Base-by-base conservation (phyloP, 495 filamentous ascomycete genomes). In the Lophiostoma macrostomum region DNA sequence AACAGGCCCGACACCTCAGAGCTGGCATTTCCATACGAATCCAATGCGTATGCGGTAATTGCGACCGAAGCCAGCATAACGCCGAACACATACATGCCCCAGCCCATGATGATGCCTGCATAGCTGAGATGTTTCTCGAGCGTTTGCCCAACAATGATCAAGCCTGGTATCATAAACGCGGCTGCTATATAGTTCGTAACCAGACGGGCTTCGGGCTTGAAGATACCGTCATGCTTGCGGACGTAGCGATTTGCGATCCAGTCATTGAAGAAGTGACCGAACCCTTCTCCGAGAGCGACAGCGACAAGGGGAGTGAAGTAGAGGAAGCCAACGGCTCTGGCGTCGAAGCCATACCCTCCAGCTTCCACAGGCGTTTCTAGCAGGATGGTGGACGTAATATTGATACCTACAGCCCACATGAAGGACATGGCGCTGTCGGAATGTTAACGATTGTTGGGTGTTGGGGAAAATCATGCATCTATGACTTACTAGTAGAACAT, bases 51-150 rank as follows among this genome's bases (percentile, higher is more conserved):
- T 5, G 78, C 76, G 48, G 75, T 80, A 18, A 85, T 67, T 0
- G 76, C 78, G 0, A 81, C 78, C 0, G 82, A 86, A 10, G 77
- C 74, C 61, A 86, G 76, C 76, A 88, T 84, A 61, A 84, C 76
- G 0, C 79, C 80, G 50, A 79, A 76, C 12, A 77, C 74, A 46
- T 80, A 79, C 2, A 77, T 60, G 4, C 73, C 81, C 75, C 74
- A 76, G n/a, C 67, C 73, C n/a, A 83, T 63, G 4, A 74, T 70
- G 3, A 74, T 69, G 7, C 73, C 71, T 73, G 82, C 80, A 61
- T 74, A 83, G 56, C 82, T 80, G 64, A 74, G 80, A 3, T 53
- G 58, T 24, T 73, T 63, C 46, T 79, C 70, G 0, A 83, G 69
- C 19, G 73, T 70, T 57, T 80, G 79, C 19, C 81, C 80, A 27